Evolutionary conservation across 139 green algal genomes (phyloP).

Genomic region (Dunaliella sp.): DNA sequence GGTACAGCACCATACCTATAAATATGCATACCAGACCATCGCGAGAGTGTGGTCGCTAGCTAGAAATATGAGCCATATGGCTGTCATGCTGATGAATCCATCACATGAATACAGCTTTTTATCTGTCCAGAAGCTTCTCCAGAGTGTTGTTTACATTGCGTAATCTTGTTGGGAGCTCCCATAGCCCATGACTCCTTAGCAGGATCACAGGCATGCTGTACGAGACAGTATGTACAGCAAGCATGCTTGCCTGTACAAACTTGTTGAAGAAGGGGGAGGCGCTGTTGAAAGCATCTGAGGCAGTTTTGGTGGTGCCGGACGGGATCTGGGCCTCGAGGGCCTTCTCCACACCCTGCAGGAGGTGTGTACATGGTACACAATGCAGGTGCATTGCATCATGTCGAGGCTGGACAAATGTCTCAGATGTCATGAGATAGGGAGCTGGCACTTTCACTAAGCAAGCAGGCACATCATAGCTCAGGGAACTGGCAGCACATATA

Average conservation of each 20-base stretch:
- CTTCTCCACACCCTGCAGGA: background rate
- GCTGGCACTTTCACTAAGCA: background rate
- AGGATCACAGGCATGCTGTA: too few relatives aligned
- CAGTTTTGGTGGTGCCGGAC: slow-evolving; percentile 32
- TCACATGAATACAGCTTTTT: too few relatives aligned
- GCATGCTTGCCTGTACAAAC: slow-evolving; percentile 25
- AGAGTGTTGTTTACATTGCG: too few relatives aligned
- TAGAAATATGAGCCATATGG: too few relatives aligned
- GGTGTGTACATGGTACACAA: background rate
- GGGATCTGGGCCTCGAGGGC: slow-evolving; percentile 38
- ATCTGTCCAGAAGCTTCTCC: too few relatives aligned
- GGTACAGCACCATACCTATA: too few relatives aligned
- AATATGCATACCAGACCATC: too few relatives aligned
- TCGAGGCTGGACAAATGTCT: background rate
- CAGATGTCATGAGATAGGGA: background rate
- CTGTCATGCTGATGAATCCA: too few relatives aligned
- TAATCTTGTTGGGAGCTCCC: too few relatives aligned
- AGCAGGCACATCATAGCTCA: background rate
- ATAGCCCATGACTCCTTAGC: too few relatives aligned
- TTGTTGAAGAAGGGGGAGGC: slow-evolving; percentile 54
- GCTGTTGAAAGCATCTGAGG: slow-evolving; percentile 36
- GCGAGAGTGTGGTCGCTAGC: too few relatives aligned
- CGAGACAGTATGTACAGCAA: too few relatives aligned
- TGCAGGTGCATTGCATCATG: background rate
- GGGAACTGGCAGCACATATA: background rate